phyloP scores from a whole-genome alignment of 1,284 basidiomycete genomes.

The Uromyces viciae-fabae region DNA sequence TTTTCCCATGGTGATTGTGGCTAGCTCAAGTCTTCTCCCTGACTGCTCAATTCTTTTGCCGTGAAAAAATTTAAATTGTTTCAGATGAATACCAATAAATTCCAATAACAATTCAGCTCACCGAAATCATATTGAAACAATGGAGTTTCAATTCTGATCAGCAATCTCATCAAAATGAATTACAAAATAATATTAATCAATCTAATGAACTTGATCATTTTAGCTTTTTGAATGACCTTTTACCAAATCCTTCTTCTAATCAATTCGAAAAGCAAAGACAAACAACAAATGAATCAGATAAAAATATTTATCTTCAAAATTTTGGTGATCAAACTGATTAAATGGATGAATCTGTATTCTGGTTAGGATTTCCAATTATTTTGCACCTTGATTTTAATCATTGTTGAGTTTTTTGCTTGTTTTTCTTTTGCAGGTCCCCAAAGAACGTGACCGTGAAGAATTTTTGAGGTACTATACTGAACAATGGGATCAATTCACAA shows the following conservation, averaged over 20 bases:
- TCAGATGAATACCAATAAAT: conserved; percentile 56
- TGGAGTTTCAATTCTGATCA: background rate
- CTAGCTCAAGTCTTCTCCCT: conserved; percentile 95
- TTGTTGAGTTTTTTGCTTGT: too few species aligned
- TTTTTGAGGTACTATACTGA: conserved; percentile 84
- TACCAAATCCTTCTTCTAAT: background rate
- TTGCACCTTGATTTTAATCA: conserved; percentile 73
- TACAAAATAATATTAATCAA: background rate
- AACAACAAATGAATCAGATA: background rate
- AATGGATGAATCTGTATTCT: background rate
- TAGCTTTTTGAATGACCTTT: background rate
- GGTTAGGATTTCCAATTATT: conserved; percentile 71
- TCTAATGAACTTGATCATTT: background rate
- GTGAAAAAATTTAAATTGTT: conserved; percentile 76
- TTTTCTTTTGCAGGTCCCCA: too few species aligned
- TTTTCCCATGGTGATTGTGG: too few species aligned
- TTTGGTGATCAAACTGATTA: background rate
- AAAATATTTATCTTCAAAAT: background rate
- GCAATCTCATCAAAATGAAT: conserved; percentile 13
- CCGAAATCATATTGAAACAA: background rate
- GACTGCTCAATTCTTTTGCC: conserved; percentile 87
- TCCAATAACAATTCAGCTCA: conserved; percentile 12
- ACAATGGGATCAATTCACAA: conserved; percentile 96
- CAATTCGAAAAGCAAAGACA: background rate
- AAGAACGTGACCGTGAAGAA: conserved; percentile 75